Evolutionary conservation across 176 grass and related monocot genomes (phyloP).

Genomic region (Cenchrus americanus): DNA sequence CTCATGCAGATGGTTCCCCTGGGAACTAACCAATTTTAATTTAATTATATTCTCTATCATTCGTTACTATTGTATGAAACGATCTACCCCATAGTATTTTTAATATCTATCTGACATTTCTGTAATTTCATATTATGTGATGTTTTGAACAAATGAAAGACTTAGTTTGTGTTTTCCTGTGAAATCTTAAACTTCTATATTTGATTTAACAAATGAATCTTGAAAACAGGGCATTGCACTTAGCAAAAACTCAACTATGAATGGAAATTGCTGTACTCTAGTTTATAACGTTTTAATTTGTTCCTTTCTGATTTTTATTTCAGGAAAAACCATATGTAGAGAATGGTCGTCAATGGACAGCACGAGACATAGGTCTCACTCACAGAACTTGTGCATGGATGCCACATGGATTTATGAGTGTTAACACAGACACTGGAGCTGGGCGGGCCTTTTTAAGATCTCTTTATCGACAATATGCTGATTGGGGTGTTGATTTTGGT

Average conservation of each 20-base stretch:
- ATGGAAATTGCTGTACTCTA: neutral
- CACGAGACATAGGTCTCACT: constrained; percentile 76
- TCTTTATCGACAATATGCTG: constrained; percentile 77
- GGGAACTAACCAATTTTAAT: neutral
- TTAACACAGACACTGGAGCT: constrained; percentile 77
- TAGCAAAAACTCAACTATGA: neutral
- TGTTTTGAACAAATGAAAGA: constrained; percentile 3
- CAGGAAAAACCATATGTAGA: constrained; percentile 69
- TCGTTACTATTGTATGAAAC: neutral
- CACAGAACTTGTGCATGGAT: constrained; percentile 82
- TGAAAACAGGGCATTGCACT: neutral
- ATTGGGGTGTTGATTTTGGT: constrained; percentile 97
- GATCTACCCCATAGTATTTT: neutral
- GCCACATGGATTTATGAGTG: constrained; percentile 86
- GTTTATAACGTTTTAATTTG: constrained; percentile 16
- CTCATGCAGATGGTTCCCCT: neutral
- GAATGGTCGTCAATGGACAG: constrained; percentile 59
- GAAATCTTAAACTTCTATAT: neutral
- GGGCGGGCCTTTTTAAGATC: constrained; percentile 87
- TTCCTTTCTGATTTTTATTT: constrained; percentile 34
- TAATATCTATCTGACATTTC: neutral
- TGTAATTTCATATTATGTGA: neutral
- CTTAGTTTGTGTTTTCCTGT: neutral
- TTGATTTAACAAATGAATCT: neutral
- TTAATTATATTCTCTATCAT: constrained; percentile 4